Evolutionary conservation across 1,284 basidiomycete species (phyloP).

Genomic region (Coniophora puteana): DNA sequence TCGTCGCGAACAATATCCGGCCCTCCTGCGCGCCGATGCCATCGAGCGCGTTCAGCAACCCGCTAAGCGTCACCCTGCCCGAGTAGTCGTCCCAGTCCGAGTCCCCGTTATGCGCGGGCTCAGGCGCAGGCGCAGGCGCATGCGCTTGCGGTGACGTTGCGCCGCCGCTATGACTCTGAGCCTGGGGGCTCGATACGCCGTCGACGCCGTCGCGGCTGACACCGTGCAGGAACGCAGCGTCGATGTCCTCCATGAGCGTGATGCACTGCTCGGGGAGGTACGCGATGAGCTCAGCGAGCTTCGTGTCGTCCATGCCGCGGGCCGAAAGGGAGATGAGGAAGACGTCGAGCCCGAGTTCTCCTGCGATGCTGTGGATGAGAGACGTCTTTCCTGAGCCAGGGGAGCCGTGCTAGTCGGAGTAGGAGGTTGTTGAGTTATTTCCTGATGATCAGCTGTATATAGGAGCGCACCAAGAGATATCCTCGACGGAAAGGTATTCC

Average conservation of each 20-base stretch:
- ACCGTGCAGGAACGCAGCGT: slow-evolving; percentile 63
- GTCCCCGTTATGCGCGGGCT: not conserved
- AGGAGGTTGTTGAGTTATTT: slow-evolving; percentile 8
- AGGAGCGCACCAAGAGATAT: slow-evolving; percentile 56
- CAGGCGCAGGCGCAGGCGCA: slow-evolving; percentile 5
- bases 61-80: slow-evolving; percentile 58
- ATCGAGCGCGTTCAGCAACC: slow-evolving; percentile 71
- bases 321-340: slow-evolving; percentile 74
- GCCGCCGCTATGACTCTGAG: too few relatives aligned
- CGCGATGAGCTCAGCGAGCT: slow-evolving; percentile 57
- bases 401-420: slow-evolving; percentile 51
- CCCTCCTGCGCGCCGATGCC: slow-evolving; percentile 76
- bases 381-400: slow-evolving; percentile 78
- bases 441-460: not conserved
- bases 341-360: slow-evolving; percentile 70
- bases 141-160: too few relatives aligned
- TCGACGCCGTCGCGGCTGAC: slow-evolving; percentile 37
- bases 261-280: slow-evolving; percentile 68
- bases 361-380: slow-evolving; percentile 71
- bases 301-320: slow-evolving; percentile 64
- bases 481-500: slow-evolving; percentile 72
- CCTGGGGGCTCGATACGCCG: not conserved
- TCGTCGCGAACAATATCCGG: slow-evolving; percentile 73
- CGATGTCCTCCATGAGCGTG: slow-evolving; percentile 79
- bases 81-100: slow-evolving; percentile 13